phyloP scores from a whole-genome alignment of 2,329 filamentous ascomycete species.

The Immersiporthe knoxdaviesiana region DNA sequence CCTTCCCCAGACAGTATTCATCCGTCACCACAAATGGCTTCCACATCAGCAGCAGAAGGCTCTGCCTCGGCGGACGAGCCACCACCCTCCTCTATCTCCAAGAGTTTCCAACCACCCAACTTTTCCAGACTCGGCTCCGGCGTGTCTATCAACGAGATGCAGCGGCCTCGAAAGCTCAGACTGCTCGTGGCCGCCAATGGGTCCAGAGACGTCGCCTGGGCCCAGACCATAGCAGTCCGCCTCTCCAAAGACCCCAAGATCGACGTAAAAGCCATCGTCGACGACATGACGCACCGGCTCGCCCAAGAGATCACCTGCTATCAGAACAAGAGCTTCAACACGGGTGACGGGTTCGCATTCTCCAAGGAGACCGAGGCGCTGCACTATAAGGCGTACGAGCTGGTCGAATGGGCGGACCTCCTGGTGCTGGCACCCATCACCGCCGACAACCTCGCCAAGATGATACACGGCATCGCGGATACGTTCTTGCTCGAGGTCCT shows the following conservation, averaged over 20 bases:
- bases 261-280: constrained; percentile 64
- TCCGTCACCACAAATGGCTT: constrained; percentile 21
- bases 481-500: constrained; percentile 80
- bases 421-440: constrained; percentile 84
- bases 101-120: constrained; percentile 2
- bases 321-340: constrained; percentile 49
- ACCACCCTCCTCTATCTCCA: constrained; percentile 8
- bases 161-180: constrained; percentile 51
- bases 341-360: constrained; percentile 37
- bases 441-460: constrained; percentile 81
- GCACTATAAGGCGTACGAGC: constrained; percentile 60
- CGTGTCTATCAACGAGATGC: constrained; percentile 43
- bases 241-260: constrained; percentile 68
- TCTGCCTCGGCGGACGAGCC: constrained; percentile 27
- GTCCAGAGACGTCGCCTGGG: constrained; percentile 66
- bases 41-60: constrained; percentile 25
- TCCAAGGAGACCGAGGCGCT: constrained; percentile 55
- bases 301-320: constrained; percentile 65
- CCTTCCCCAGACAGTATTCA: neutral
- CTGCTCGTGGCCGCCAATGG: constrained; percentile 70
- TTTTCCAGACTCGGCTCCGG: constrained; percentile 30
- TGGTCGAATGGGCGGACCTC: constrained; percentile 87
- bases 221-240: constrained; percentile 67
- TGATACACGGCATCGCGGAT: constrained; percentile 83
- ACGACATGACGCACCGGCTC: constrained; percentile 66